Percentiles rank a stretch among this genome's conserved stretches.
phyloP scores from a whole-genome alignment of 352 stramenopile species.

The Pythium rhizo-oryzae region DNA sequence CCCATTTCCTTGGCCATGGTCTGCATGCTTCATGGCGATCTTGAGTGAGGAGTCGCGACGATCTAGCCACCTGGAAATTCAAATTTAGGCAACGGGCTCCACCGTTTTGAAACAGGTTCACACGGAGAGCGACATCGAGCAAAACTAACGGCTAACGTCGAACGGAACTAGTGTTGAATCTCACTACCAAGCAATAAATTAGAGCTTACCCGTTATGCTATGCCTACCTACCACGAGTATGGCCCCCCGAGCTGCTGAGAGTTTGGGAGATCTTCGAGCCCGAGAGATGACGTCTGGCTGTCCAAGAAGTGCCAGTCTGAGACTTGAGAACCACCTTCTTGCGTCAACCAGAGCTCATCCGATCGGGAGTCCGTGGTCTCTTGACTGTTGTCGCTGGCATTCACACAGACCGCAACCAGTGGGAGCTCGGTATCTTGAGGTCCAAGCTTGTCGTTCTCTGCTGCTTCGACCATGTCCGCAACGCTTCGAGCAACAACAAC shows the following conservation, averaged over 20 bases:
- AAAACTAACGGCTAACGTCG: too few species aligned
- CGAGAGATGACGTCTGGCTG: constrained; percentile 40
- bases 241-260: constrained; percentile 54
- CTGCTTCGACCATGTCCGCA: constrained; percentile 31
- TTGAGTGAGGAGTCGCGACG: neutral
- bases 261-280: constrained; percentile 55
- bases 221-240: constrained; percentile 13
- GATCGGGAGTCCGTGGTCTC: neutral
- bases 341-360: neutral
- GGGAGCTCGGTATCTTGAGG: neutral
- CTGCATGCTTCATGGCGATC: constrained; percentile 1
- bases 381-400: neutral
- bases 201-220: neutral
- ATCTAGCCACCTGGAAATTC: neutral
- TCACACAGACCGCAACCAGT: neutral
- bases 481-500: constrained; percentile 36
- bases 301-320: constrained; percentile 26
- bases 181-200: neutral
- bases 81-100: neutral
- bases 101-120: neutral
- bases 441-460: neutral
- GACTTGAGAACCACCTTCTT: constrained; percentile 28
- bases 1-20: neutral
- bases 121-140: too few species aligned
- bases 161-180: neutral